phyloP scores from a whole-genome alignment of 2,329 filamentous ascomycete genomes.

The Xylaria sp. region DNA sequence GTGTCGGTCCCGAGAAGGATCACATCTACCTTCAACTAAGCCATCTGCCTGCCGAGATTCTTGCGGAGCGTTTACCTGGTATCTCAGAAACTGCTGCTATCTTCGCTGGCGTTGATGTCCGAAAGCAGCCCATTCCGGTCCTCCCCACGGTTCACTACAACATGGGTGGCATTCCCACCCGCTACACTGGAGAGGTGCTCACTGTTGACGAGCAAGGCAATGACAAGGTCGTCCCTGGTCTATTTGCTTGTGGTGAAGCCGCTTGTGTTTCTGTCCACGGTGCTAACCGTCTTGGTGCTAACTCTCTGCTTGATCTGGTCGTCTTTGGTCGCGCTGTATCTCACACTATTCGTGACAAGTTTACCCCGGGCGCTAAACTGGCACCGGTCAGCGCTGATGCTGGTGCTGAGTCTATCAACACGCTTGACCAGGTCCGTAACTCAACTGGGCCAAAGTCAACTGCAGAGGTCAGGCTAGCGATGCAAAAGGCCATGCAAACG shows the following conservation, averaged over 20 bases:
- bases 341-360: slow-evolving; percentile 95
- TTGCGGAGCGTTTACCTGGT: slow-evolving; percentile 95
- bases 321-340: slow-evolving; percentile 98
- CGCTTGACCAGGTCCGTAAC: slow-evolving; percentile 84
- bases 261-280: slow-evolving; percentile 98
- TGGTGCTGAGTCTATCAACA: slow-evolving; percentile 83
- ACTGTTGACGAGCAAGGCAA: slow-evolving; percentile 85
- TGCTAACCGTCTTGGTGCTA: slow-evolving; percentile 96
- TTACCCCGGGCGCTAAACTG: slow-evolving; percentile 80
- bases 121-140: slow-evolving; percentile 95
- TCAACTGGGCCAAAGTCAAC: slow-evolving; percentile 86
- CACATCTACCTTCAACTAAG: slow-evolving; percentile 98
- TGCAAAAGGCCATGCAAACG: slow-evolving; percentile 99
- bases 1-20: slow-evolving; percentile 96
- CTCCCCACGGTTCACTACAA: slow-evolving; percentile 98
- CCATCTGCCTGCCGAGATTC: slow-evolving; percentile 88
- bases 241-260: slow-evolving; percentile 96
- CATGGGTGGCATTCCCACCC: slow-evolving; percentile 98
- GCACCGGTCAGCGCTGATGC: slow-evolving; percentile 83
- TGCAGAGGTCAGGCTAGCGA: slow-evolving; percentile 83
- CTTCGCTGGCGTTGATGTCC: slow-evolving; percentile 95
- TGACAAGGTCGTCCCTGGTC: slow-evolving; percentile 90
- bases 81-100: slow-evolving; percentile 98
- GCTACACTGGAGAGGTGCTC: slow-evolving; percentile 95
- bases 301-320: slow-evolving; percentile 95